These are phyloP conservation scores for Fusarium continuum DNA, from an alignment of 2,329 filamentous ascomycete genomes.

Conservation along the genomic window DNA sequence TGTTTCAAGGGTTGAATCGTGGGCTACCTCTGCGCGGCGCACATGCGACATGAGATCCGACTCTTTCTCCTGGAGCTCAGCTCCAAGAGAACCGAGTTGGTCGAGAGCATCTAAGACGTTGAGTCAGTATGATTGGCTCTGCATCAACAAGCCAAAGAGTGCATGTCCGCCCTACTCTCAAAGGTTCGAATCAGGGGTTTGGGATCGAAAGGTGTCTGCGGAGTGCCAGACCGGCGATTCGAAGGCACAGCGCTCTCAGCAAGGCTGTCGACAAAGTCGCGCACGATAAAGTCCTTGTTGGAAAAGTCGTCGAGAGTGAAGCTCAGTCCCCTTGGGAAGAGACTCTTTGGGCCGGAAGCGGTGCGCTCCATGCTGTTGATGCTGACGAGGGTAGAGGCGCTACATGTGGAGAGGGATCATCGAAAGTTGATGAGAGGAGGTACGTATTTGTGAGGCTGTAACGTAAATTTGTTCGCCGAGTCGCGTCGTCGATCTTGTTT, in stretches of 20 bases:
- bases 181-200: constrained; percentile 97
- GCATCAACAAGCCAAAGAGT: not conserved
- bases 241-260: constrained; percentile 84
- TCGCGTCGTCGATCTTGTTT: constrained; percentile 27
- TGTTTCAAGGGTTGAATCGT: constrained; percentile 89
- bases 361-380: constrained; percentile 54
- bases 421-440: constrained; percentile 10
- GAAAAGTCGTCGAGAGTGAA: constrained; percentile 92
- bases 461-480: constrained; percentile 6
- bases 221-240: constrained; percentile 78
- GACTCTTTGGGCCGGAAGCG: constrained; percentile 64
- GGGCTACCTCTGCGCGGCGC: constrained; percentile 88
- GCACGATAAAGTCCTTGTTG: constrained; percentile 93
- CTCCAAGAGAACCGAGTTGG: constrained; percentile 74
- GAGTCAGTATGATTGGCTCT: constrained; percentile 19
- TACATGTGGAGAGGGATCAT: constrained; percentile 45
- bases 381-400: constrained; percentile 34
- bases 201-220: constrained; percentile 80
- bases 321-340: constrained; percentile 80
- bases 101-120: constrained; percentile 65
- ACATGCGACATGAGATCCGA: constrained; percentile 92
- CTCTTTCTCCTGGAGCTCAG: constrained; percentile 88
- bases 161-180: constrained; percentile 65
- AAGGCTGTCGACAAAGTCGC: constrained; percentile 94
- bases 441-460: not conserved